These are phyloP conservation scores for Hortiboletus flavorubellus DNA, from an alignment of 768 basidiomycete species.

Conservation along the genomic window DNA sequence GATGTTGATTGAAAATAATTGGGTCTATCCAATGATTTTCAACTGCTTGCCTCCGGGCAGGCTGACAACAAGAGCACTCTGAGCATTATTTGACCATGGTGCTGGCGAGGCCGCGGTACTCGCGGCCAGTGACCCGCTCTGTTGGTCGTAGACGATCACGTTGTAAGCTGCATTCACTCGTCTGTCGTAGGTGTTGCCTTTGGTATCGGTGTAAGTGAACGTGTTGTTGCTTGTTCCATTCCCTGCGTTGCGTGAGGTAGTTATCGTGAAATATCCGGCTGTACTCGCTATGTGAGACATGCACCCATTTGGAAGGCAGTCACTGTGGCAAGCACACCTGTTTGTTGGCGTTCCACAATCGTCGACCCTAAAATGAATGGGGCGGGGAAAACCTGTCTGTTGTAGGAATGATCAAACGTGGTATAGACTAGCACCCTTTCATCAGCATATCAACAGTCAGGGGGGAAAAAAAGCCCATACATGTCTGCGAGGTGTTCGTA, in stretches of 20 bases:
- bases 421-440: constrained; percentile 39
- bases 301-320: neutral
- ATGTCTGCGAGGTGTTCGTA: constrained; percentile 25
- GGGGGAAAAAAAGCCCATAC: constrained; percentile 8
- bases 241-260: constrained; percentile 48
- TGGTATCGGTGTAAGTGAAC: constrained; percentile 55
- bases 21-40: neutral
- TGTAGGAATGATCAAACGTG: constrained; percentile 66
- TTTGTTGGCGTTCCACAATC: constrained; percentile 56
- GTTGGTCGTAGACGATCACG: constrained; percentile 56
- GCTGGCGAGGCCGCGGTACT: constrained; percentile 5
- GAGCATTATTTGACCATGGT: neutral
- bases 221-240: constrained; percentile 72
- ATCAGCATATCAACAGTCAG: neutral
- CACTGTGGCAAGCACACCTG: constrained; percentile 38
- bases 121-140: constrained; percentile 48
- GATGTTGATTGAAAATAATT: neutral
- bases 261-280: constrained; percentile 51
- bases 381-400: constrained; percentile 52
- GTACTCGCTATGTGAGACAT: neutral
- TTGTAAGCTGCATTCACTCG: constrained; percentile 58
- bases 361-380: constrained; percentile 58
- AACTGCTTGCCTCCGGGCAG: constrained; percentile 35
- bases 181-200: constrained; percentile 61
- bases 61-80: constrained; percentile 20